Base-by-base conservation (phyloP, 805 yeast species). In the Ogataea neopini region DNA sequence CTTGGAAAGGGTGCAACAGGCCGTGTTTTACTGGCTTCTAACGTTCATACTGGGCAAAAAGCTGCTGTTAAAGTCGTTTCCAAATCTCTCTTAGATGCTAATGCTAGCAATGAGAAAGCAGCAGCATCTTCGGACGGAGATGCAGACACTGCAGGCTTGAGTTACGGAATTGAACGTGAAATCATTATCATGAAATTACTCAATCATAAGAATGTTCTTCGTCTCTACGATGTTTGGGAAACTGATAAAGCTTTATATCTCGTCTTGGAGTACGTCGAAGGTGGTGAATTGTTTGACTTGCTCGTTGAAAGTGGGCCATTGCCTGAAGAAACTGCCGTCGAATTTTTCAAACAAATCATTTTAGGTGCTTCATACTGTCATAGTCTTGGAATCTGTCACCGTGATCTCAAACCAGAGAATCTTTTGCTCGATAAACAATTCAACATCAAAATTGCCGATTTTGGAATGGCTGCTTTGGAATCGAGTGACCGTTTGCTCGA, bases 31-130 rank as follows among this genome's bases (percentile, higher is more conserved):
- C 75, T 94, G 47, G 98, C 99, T 13, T 85, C 89, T 57, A 95
- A 94, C 64, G 77, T 83, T 36, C 77, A 79, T 45, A 85, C 94
- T 1, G 94, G 94, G 41, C 85, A 89, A 67, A 78, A 89, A 48
- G 98, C 99, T 3, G 99, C 99, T 1, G 96, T 94, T 43, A 94
- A 94, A 67, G 90, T 94, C 53, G 96, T 94, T 10, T 96, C 98
- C 25, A 94, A 94, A 61, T 76, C 91, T 25, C 75, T 83, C 50
- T 79, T 87, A 60, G 78, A 74, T 57, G 33, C 55, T 14, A 56
- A 45, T 14, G 39, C 15, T 18, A 3, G 37, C 3, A 13, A 6
- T 3, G 45, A 23, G 9, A 41, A 17, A 10, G 43, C 40, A 17
- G 13, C 36, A 28, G 23, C 32, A 25, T 29, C 42, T n/a, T 51